Conservation (phyloP, 495 filamentous ascomycete genomes). For the Aspergillus biplanus region DNA sequence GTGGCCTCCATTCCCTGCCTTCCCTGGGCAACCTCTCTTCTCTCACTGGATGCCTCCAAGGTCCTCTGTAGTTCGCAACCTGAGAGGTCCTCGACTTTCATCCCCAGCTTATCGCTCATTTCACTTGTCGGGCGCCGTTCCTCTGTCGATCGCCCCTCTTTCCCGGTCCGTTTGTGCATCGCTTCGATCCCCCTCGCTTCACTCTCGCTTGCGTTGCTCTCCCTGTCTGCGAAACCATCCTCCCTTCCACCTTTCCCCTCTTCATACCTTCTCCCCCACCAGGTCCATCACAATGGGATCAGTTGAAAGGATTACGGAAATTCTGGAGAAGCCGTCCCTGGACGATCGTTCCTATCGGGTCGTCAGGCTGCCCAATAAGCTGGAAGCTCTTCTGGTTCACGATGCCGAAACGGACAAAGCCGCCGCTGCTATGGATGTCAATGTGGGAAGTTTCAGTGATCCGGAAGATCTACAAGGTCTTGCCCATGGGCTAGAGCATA, state of each 20-base stretch:
- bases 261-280: slow-evolving; percentile 30
- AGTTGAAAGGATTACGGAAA: slow-evolving; percentile 74
- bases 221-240: slow-evolving; percentile 7
- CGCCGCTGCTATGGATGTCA: slow-evolving; percentile 91
- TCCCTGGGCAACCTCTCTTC: neutral
- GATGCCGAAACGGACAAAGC: slow-evolving; percentile 97
- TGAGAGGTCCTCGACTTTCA: slow-evolving; percentile 31
- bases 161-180: slow-evolving; percentile 20
- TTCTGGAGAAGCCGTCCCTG: slow-evolving; percentile 81
- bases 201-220: slow-evolving; percentile 15
- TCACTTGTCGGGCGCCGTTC: slow-evolving; percentile 21
- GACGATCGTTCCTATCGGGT: slow-evolving; percentile 91
- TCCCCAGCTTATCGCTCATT: slow-evolving; percentile 27
- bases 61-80: slow-evolving; percentile 42
- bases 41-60: slow-evolving; percentile 48
- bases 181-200: slow-evolving; percentile 21
- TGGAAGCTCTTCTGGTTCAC: slow-evolving; percentile 94
- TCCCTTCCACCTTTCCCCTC: slow-evolving; percentile 23
- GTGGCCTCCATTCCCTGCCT: neutral
- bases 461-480: slow-evolving; percentile 89
- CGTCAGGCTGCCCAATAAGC: slow-evolving; percentile 79
- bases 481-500: slow-evolving; percentile 88
- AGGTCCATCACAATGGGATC: slow-evolving; percentile 38
- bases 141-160: slow-evolving; percentile 25
- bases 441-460: slow-evolving; percentile 95